Evolutionary conservation across 2,329 filamentous ascomycete genomes (phyloP).

Genomic region (Ascochyta lentis): DNA sequence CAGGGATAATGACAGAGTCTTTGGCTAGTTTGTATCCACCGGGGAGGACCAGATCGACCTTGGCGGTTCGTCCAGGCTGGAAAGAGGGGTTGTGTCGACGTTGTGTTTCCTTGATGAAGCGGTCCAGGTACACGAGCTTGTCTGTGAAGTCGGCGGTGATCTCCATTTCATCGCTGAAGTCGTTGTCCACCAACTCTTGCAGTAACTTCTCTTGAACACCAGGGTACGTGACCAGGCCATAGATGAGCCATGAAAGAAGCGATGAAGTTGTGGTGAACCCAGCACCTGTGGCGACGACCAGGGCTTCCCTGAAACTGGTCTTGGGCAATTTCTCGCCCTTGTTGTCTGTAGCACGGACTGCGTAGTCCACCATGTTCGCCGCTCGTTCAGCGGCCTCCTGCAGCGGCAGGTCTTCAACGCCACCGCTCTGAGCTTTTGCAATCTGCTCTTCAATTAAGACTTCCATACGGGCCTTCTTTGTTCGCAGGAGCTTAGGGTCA

Average conservation of each 20-base stretch:
- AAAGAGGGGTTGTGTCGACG: conserved; percentile 31
- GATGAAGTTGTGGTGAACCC: conserved; percentile 33
- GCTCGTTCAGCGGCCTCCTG: conserved; percentile 49
- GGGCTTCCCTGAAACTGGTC: conserved; percentile 44
- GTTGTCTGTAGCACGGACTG: conserved; percentile 29
- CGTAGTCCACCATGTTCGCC: conserved; percentile 43
- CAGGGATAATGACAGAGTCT: conserved; percentile 61
- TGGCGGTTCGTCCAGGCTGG: conserved; percentile 65
- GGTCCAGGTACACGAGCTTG: conserved; percentile 27
- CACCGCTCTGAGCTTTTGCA: conserved; percentile 18
- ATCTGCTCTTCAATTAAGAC: conserved; percentile 25
- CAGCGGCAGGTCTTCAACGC: conserved; percentile 43
- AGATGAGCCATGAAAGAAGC: conserved; percentile 31
- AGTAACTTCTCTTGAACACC: conserved; percentile 29
- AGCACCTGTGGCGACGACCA: conserved; percentile 47
- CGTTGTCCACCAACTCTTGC: conserved; percentile 30
- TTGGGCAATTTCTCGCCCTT: conserved; percentile 29
- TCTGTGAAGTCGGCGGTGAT: conserved; percentile 27
- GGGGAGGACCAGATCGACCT: conserved; percentile 63
- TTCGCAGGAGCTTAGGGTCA: conserved; percentile 52
- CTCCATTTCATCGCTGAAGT: conserved; percentile 25
- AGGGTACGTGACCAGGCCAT: conserved; percentile 25
- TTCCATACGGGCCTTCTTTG: conserved; percentile 25
- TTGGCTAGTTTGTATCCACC: conserved; percentile 64
- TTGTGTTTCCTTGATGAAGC: conserved; percentile 34